A percentile compares a stretch with the other conserved stretches of the same genome.
Conservation (phyloP, 495 filamentous ascomycete species). For the Alectoria sarmentosa region DNA sequence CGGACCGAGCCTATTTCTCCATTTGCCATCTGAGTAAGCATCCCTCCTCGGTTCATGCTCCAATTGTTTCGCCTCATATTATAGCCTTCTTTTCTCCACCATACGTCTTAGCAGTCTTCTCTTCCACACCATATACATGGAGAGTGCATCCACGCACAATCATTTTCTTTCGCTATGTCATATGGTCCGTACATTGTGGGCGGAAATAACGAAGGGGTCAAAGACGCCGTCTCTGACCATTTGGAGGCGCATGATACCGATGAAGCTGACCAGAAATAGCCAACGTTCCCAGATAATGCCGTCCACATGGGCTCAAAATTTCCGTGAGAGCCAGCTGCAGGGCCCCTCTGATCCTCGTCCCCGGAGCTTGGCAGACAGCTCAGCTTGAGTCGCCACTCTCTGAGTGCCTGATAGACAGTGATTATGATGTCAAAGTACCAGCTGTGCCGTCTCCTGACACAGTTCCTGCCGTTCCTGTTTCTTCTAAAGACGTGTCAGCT, state of each 20-base stretch:
- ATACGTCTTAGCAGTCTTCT: not conserved
- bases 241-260: not conserved
- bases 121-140: not conserved
- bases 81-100: not conserved
- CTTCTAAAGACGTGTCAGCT: not conserved
- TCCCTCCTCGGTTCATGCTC: not conserved
- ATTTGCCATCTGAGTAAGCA: not conserved
- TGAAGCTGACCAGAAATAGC: not conserved
- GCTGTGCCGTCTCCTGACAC: not conserved
- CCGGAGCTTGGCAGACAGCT: conserved; percentile 5
- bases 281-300: not conserved
- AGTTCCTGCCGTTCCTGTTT: not conserved
- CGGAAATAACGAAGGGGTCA: not conserved
- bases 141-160: not conserved
- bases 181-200: not conserved
- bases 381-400: not conserved
- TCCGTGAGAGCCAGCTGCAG: not conserved
- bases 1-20: not conserved
- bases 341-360: conserved; percentile 7
- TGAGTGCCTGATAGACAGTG: not conserved
- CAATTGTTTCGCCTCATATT: not conserved
- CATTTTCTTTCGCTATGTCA: not conserved
- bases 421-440: not conserved
- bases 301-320: not conserved
- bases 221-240: not conserved